These are phyloP conservation scores for Solanum ossicruentum DNA, from an alignment of 257 asterid species.

Conservation along the genomic window DNA sequence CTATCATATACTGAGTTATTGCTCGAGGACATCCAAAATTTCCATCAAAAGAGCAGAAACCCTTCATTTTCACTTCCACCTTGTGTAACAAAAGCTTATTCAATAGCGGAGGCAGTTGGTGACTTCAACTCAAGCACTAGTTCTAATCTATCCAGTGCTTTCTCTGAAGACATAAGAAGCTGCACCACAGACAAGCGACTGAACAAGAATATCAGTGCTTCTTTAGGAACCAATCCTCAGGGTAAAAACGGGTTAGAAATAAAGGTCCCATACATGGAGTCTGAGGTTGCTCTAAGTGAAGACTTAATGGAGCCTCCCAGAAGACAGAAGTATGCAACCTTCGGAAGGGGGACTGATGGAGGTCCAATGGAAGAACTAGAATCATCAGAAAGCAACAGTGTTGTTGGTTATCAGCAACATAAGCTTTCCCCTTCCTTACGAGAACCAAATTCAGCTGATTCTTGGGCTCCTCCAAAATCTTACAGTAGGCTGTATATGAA, in stretches of 20 bases:
- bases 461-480: conserved; percentile 23
- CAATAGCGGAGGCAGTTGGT: conserved; percentile 87
- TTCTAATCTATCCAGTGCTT: conserved; percentile 20
- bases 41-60: conserved; percentile 64
- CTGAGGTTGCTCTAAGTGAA: conserved; percentile 47
- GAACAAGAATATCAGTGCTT: conserved; percentile 6
- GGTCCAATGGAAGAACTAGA: conserved; percentile 50
- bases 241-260: conserved; percentile 22
- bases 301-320: conserved; percentile 58
- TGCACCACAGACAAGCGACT: conserved; percentile 13
- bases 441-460: conserved; percentile 65
- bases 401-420: conserved; percentile 26
- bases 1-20: conserved; percentile 62
- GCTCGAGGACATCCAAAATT: conserved; percentile 88
- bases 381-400: conserved; percentile 75
- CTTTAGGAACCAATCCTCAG: neutral
- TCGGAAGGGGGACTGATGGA: conserved; percentile 39
- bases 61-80: conserved; percentile 51
- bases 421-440: conserved; percentile 46
- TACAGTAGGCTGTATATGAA: conserved; percentile 12
- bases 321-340: conserved; percentile 70
- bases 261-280: conserved; percentile 41
- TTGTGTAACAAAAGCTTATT: conserved; percentile 71
- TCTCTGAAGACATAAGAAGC: conserved; percentile 25
- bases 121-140: conserved; percentile 73